phyloP scores from a whole-genome alignment of 2,329 filamentous ascomycete genomes.

The Epicoccum sorghinum region DNA sequence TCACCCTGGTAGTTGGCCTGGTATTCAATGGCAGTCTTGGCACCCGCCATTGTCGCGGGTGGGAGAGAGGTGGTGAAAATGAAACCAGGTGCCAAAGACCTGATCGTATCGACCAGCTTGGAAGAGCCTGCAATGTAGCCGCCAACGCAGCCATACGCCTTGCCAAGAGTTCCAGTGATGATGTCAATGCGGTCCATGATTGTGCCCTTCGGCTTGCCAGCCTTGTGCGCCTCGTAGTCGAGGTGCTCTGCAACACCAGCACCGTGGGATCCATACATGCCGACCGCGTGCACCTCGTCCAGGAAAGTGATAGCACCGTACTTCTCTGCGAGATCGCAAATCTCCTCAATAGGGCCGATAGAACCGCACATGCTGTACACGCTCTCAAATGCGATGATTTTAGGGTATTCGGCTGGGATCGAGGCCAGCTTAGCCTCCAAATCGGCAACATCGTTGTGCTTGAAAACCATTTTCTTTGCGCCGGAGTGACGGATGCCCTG shows the following conservation, averaged over 20 bases:
- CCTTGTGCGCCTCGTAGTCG: conserved; percentile 84
- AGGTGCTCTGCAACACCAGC: conserved; percentile 97
- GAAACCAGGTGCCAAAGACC: conserved; percentile 93
- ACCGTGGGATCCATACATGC: conserved; percentile 97
- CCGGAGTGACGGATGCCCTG: conserved; percentile 98
- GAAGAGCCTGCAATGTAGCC: conserved; percentile 94
- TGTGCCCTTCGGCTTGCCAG: conserved; percentile 76
- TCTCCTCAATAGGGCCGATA: conserved; percentile 92
- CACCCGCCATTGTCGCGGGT: conserved; percentile 95
- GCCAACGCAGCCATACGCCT: conserved; percentile 96
- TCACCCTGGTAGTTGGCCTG: conserved; percentile 86
- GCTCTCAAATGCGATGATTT: conserved; percentile 98
- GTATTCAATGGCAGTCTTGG: conserved; percentile 89
- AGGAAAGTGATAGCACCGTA: conserved; percentile 97
- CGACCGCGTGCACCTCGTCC: conserved; percentile 98
- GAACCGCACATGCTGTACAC: conserved; percentile 99
- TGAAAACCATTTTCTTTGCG: conserved; percentile 97
- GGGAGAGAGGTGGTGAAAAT: conserved; percentile 98
- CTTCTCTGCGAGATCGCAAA: conserved; percentile 95
- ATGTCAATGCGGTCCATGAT: conserved; percentile 97
- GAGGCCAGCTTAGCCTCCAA: conserved; percentile 91
- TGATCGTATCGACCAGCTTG: conserved; percentile 88
- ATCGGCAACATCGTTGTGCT: conserved; percentile 95
- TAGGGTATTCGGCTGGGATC: conserved; percentile 82
- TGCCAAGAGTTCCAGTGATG: conserved; percentile 95